Evolutionary conservation across 78 protist species (phyloP), one percentile per base, ranked within the genome.

Genomic region (Guillardia theta): DNA sequence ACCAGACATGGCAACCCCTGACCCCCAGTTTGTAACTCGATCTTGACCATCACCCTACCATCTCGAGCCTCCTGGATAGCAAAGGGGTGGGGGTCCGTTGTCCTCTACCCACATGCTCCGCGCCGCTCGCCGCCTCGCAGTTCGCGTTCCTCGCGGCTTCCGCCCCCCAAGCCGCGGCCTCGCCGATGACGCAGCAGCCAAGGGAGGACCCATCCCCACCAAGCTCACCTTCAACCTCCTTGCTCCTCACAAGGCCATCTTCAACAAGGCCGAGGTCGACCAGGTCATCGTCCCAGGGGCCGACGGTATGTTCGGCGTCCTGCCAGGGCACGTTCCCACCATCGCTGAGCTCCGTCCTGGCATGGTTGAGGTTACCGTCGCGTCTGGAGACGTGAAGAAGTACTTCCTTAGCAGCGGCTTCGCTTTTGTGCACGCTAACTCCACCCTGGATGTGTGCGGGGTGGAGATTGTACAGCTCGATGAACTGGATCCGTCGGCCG

Each of bases 341-440:
- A 37, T 87, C 4, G 18, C 92, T 12, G 64, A 87, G 62, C 92
- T 87, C 39, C 21, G 33, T 30, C 92, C 92, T 41, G 92, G 92
- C 5, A 64, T 87, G 8, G 44, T 80, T 19, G 46, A 39, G 53
- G 90, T 80, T 12, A 39, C 46, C 12, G 10, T 41, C 0, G 88
- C 88, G 18, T 19, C 48, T 24, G 48, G 48, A 45, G 92, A 87
- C n/a, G 24, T 21, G 18, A 39, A 47, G 47, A 87, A 47, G 64
- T 87, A 87, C 64, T 87, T 87, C 92, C 45, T 87, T 33, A 87
- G 92, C 92, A 87, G 92, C 92, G 92, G 92, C 12, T 87, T 87
- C 18, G 92, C 24, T 27, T 27, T 87, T 44, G 62, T 27, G 2
- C 53, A 87, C 37, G 47, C 92, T 12, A 64, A 87, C 92, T 47